Percentiles rank a stretch among this genome's conserved stretches.
phyloP scores from a whole-genome alignment of 495 filamentous ascomycete genomes.

The Astrothelium subdiscretum region DNA sequence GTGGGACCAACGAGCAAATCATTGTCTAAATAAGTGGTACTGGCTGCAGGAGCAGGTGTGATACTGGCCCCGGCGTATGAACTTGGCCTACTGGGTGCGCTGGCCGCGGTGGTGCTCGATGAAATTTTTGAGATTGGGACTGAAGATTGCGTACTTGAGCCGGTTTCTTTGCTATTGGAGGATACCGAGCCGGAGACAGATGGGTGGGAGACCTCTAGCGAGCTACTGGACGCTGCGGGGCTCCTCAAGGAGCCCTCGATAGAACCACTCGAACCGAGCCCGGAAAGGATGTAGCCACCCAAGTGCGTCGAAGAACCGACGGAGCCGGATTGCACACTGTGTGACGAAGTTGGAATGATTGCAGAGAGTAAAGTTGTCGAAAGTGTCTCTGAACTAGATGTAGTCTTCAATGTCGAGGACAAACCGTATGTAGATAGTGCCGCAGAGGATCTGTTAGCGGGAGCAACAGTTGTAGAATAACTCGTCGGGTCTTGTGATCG shows the following conservation, averaged over 20 bases:
- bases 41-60: neutral
- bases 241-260: neutral
- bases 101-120: neutral
- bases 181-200: neutral
- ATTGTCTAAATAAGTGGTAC: neutral
- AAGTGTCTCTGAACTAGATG: neutral
- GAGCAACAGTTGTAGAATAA: neutral
- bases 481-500: neutral
- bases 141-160: neutral
- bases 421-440: neutral
- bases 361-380: no score
- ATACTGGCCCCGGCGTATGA: neutral
- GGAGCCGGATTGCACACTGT: neutral
- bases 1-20: neutral
- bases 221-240: neutral
- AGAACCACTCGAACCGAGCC: neutral
- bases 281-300: neutral
- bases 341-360: neutral
- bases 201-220: neutral
- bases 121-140: neutral
- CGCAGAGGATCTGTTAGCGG: neutral
- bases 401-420: neutral
- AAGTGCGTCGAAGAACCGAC: neutral
- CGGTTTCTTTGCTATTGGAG: neutral
- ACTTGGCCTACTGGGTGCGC: neutral